Evolutionary conservation across 2,329 filamentous ascomycete genomes (phyloP).

Genomic region (Penicillium sp.): DNA sequence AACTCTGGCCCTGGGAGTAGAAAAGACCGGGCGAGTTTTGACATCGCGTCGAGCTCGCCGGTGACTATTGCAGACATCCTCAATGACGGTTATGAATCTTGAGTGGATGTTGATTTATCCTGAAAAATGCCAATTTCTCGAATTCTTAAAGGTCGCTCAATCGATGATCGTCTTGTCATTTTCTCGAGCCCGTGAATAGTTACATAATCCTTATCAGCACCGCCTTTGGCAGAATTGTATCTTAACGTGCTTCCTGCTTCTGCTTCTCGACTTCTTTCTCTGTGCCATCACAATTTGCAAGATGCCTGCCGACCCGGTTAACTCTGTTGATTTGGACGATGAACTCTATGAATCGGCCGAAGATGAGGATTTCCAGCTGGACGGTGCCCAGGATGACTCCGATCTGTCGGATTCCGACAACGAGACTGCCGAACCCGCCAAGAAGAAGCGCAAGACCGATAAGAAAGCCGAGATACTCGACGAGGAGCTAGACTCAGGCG

Average conservation of each 20-base stretch:
- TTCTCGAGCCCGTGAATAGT: background rate
- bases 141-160: background rate
- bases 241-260: conserved; percentile 4
- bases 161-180: background rate
- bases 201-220: conserved; percentile 15
- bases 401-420: conserved; percentile 35
- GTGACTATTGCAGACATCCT: conserved; percentile 3
- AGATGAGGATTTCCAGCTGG: conserved; percentile 40
- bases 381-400: conserved; percentile 34
- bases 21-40: conserved; percentile 34
- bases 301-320: conserved; percentile 20
- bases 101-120: background rate
- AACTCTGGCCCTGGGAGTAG: conserved; percentile 38
- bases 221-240: conserved; percentile 26
- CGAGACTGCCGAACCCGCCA: conserved; percentile 30
- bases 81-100: conserved; percentile 1
- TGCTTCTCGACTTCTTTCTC: conserved; percentile 1
- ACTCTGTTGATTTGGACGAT: conserved; percentile 27
- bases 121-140: background rate
- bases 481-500: conserved; percentile 54
- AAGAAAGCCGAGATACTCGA: conserved; percentile 23
- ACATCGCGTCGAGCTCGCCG: conserved; percentile 15
- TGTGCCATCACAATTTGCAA: background rate
- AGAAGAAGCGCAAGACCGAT: conserved; percentile 38
- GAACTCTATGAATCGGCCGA: conserved; percentile 39